Base-by-base conservation (phyloP, 2,329 filamentous ascomycete genomes). In the Lachnellula cervina region DNA sequence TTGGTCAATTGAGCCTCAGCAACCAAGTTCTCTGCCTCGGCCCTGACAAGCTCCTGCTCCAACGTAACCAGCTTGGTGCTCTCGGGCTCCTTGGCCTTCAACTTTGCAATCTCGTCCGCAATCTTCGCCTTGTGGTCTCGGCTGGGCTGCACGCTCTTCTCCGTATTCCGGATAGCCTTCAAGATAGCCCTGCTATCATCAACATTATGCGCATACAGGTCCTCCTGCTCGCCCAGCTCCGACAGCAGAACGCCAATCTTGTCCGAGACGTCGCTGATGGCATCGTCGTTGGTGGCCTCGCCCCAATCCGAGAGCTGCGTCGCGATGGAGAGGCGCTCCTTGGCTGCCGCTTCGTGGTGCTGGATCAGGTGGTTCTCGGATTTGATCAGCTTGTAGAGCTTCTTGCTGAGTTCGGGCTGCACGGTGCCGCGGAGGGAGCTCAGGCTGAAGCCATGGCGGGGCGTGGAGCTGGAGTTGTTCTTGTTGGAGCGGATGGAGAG, bases 1-100 rank as follows among this genome's bases (percentile, higher is more conserved):
- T 99, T 99, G 69, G 89, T 93, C 71, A 99, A 79, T 74, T 99
- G 94, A 21, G 94, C 94, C 75, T 99, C 94, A 1, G 94, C 94
- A 49, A 99, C 94, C 57, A 99, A 75, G 67, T 90, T 95, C 77
- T 97, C 92, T 3, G 94, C 94, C 78, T 99, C 94, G 23, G 93
- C 92, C 63, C 94, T 82, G 52, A 99, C 92, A 52, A 99, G 84
- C 77, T 97, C 94, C 77, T 99, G 94, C 77, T 99, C 94, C 52
- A 97, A 80, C 21, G 87, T 87, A 37, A 90, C 85, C 54, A 97
- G 77, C 70, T 84, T 89, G 32, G 89, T 80, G 68, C 87, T 95
- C 69, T 88, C 83, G 6, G 92, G 91, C 74, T 97, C 94, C 77
- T 94, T 97, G 73, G 87, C 82, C 79, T 96, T 97, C 65, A 97